Percentiles rank a stretch among this genome's conserved stretches.
Conservation (phyloP, 2,329 filamentous ascomycete species). For the Scedosporium aurantiacum region DNA sequence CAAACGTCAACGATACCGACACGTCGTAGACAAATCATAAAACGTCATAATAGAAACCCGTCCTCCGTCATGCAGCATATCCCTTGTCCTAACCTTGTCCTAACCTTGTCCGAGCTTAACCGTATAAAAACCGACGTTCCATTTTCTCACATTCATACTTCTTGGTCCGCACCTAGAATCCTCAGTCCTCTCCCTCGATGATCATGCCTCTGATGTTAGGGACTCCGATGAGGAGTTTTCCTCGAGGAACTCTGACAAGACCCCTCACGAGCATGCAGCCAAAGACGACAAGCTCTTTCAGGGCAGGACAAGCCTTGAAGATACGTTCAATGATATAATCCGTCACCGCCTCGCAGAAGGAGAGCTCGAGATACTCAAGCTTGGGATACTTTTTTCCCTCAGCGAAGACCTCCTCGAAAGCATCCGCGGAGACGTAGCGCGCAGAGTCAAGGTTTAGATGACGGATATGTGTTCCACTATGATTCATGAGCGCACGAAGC, state of each 20-base stretch:
- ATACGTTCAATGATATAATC: constrained; percentile 53
- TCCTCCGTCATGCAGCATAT: too few relatives aligned
- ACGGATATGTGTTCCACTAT: constrained; percentile 58
- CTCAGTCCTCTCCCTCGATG: constrained; percentile 32
- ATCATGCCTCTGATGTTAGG: constrained; percentile 50
- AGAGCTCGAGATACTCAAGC: constrained; percentile 63
- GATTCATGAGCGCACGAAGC: constrained; percentile 72
- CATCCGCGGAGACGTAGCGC: constrained; percentile 62
- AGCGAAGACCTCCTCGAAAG: constrained; percentile 66
- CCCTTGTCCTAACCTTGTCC: too few relatives aligned
- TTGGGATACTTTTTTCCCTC: constrained; percentile 50
- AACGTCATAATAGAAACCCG: too few relatives aligned
- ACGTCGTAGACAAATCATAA: too few relatives aligned
- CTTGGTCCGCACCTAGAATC: neutral
- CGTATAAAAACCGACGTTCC: too few relatives aligned
- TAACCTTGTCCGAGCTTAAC: too few relatives aligned
- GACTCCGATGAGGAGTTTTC: constrained; percentile 45
- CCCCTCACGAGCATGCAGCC: constrained; percentile 51
- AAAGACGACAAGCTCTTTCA: constrained; percentile 51
- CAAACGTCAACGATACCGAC: too few relatives aligned
- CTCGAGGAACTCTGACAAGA: constrained; percentile 41
- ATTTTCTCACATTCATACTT: neutral
- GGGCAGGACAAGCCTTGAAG: constrained; percentile 51
- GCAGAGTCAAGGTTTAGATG: constrained; percentile 72
- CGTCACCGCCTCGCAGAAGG: constrained; percentile 60